phyloP scores from a whole-genome alignment of 2,329 filamentous ascomycete genomes.

The Aspergillus uvarum region DNA sequence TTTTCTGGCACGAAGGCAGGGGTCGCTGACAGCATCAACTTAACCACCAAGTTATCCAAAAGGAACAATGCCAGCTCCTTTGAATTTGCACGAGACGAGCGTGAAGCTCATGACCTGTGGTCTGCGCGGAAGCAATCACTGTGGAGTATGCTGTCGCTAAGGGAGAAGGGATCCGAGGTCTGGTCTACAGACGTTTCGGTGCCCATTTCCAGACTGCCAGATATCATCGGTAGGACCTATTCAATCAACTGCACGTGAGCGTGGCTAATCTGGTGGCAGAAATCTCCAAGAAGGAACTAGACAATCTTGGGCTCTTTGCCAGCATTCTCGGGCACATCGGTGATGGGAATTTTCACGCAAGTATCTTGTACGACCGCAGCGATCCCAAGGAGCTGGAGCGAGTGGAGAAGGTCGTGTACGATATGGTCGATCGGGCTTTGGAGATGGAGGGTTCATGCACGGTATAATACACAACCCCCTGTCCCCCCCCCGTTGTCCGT shows the following conservation, averaged over 20 bases:
- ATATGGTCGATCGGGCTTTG: conserved; percentile 86
- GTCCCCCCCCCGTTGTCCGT: background rate
- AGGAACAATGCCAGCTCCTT: conserved; percentile 57
- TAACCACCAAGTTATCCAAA: conserved; percentile 68
- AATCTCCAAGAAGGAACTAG: conserved; percentile 84
- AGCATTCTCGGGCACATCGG: conserved; percentile 88
- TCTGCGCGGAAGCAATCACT: conserved; percentile 60
- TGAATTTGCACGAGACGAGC: conserved; percentile 55
- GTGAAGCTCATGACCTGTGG: conserved; percentile 59
- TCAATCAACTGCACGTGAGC: background rate
- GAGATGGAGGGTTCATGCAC: conserved; percentile 95
- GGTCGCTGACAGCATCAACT: conserved; percentile 73
- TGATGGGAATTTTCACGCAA: conserved; percentile 92
- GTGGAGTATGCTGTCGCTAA: conserved; percentile 61
- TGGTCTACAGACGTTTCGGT: conserved; percentile 64
- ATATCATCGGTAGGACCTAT: conserved; percentile 55
- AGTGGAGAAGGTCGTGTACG: conserved; percentile 78
- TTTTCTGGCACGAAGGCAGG: conserved; percentile 74
- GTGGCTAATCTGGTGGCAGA: conserved; percentile 52
- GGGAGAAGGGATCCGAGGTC: conserved; percentile 56
- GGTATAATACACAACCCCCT: conserved; percentile 31
- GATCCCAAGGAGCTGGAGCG: conserved; percentile 69
- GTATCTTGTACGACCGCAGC: conserved; percentile 79
- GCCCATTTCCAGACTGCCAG: conserved; percentile 59
- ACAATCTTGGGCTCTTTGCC: conserved; percentile 80